These are phyloP conservation scores for Wickerhamiella vanderwaltii DNA, from an alignment of 805 yeast species.

Conservation along the genomic window DNA sequence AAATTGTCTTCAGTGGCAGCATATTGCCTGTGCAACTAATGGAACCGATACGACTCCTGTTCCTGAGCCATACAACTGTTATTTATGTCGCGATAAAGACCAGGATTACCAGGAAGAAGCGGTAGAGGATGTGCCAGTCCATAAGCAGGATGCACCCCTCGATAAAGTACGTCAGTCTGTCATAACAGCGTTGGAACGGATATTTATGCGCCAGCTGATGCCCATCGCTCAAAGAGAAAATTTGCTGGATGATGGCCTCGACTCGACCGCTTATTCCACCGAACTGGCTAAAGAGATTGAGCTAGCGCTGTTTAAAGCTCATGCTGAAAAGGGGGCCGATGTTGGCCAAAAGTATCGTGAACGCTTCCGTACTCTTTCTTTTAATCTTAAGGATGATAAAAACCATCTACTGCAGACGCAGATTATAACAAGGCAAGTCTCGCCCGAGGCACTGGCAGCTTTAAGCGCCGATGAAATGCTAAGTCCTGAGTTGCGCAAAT, in stretches of 20 bases:
- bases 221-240: slow-evolving; percentile 23
- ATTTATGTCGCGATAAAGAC: slow-evolving; percentile 34
- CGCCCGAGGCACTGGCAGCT: slow-evolving; percentile 46
- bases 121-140: neutral
- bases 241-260: slow-evolving; percentile 17
- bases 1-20: slow-evolving; percentile 57
- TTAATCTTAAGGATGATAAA: slow-evolving; percentile 46
- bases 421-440: slow-evolving; percentile 41
- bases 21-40: slow-evolving; percentile 47
- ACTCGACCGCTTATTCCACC: slow-evolving; percentile 27
- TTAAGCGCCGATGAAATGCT: slow-evolving; percentile 63
- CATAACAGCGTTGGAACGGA: slow-evolving; percentile 37
- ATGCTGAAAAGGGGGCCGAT: slow-evolving; percentile 27
- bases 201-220: slow-evolving; percentile 33
- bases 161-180: slow-evolving; percentile 39
- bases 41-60: slow-evolving; percentile 31
- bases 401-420: slow-evolving; percentile 45
- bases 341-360: slow-evolving; percentile 45
- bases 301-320: slow-evolving; percentile 33
- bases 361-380: slow-evolving; percentile 53
- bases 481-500: slow-evolving; percentile 59
- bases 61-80: slow-evolving; percentile 45
- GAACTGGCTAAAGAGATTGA: slow-evolving; percentile 42
- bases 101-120: neutral
- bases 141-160: neutral